Percentiles rank a stretch among this genome's conserved stretches.
These are phyloP conservation scores for Cylindrotheca fusiformis DNA, from an alignment of 108 stramenopile genomes.

Conservation along the genomic window DNA sequence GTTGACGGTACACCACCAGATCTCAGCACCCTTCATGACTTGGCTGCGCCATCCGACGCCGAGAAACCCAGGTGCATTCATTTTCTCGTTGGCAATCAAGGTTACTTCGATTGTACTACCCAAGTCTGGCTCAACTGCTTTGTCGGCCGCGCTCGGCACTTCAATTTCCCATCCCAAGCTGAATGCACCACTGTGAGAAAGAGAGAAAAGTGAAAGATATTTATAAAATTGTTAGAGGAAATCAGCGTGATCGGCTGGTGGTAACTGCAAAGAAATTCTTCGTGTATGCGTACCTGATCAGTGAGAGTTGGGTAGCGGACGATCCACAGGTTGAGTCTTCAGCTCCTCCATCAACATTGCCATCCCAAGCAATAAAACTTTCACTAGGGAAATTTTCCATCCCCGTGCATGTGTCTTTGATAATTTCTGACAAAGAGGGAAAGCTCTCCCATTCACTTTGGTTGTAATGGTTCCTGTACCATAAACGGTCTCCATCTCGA, in stretches of 20 bases:
- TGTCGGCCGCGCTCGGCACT: background rate
- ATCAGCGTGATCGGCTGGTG: too few relatives aligned
- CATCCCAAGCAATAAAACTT: slow-evolving; percentile 6
- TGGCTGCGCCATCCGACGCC: slow-evolving; percentile 21
- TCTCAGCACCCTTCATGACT: slow-evolving; percentile 24
- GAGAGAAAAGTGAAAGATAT: background rate
- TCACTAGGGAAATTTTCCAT: slow-evolving; percentile 14
- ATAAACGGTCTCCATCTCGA: slow-evolving; percentile 36
- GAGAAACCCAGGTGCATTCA: slow-evolving; percentile 15
- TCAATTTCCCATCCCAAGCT: slow-evolving; percentile 3
- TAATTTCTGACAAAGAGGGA: slow-evolving; percentile 19
- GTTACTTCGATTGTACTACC: slow-evolving; percentile 22
- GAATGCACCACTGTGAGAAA: slow-evolving; percentile 5
- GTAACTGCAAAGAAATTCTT: too few relatives aligned
- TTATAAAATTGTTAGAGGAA: too few relatives aligned
- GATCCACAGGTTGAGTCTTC: background rate
- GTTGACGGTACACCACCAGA: slow-evolving; percentile 18
- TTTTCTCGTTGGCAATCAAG: background rate
- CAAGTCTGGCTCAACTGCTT: background rate
- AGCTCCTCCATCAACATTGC: background rate
- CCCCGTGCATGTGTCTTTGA: slow-evolving; percentile 4
- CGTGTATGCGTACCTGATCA: background rate
- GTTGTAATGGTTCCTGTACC: slow-evolving; percentile 2
- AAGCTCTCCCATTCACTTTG: slow-evolving; percentile 5
- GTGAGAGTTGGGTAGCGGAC: background rate